Base-by-base conservation (phyloP, 768 basidiomycete species). In the Leccinum subgranulosum region DNA sequence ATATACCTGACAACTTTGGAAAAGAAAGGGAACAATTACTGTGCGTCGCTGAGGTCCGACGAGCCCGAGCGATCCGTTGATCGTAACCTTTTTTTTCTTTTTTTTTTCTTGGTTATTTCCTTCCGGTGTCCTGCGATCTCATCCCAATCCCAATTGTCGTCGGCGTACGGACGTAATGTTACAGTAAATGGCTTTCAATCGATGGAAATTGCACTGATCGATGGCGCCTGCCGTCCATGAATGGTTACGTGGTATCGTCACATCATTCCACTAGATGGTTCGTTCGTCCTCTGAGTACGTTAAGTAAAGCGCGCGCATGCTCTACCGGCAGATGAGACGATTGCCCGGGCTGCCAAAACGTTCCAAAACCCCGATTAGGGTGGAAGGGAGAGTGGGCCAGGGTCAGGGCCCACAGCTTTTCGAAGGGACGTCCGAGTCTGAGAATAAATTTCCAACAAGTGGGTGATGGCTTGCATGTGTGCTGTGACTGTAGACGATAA, bases 201-300 rank as follows among this genome's bases (percentile, higher is more conserved):
- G 39, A 36, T 53, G 25, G 57, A 0, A 56, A 58, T 66, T 66
- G 25, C 47, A 61, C 50, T 52, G 52, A 66, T 66, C 66, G 64
- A 66, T 66, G 3, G 54, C 50, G 23, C 46, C n/a, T 58, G 56
- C 54, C 12, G 41, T 41, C 60, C 45, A 21, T 49, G 63, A 60
- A 53, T 12, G 61, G 62, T 53, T 19, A 15, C 31, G 19, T 25
- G 21, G n/a, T 45, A 51, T 41, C 36, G 46, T 45, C 49, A 39
- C 4, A 33, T n/a, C 25, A 23, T 49, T 28, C 8, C 49, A 34
- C 51, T 15, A 14, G 19, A 43, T 43, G 6, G 41, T 43, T 15
- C 15, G 34, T 34, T 34, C 34, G 6, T 43, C 41, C 41, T 12
- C 41, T 5, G 41, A 43, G 41, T 21, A 43, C n/a, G 41, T 19